Evolutionary conservation across 1,139 yeast species (phyloP).

Genomic region (Arxiozyma slooffiae): DNA sequence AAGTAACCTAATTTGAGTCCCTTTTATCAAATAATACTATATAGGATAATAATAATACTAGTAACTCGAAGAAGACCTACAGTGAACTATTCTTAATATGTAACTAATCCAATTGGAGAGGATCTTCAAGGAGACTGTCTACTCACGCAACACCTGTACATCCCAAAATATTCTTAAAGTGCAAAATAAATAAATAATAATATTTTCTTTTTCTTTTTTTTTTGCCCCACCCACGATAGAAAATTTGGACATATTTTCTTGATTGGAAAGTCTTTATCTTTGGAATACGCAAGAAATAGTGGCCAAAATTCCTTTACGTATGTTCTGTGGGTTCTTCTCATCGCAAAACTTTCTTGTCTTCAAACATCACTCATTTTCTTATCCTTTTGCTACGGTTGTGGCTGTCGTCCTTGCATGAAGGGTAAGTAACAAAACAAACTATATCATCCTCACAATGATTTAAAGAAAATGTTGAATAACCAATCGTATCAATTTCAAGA

Average conservation of each 20-base stretch:
- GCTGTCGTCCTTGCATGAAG: not conserved
- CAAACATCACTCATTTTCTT: not conserved
- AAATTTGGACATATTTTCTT: not conserved
- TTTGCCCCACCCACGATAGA: too few relatives aligned
- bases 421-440: too few relatives aligned
- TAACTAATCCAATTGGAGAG: slow-evolving; percentile 17
- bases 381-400: not conserved
- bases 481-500: slow-evolving; percentile 9
- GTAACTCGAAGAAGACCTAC: too few relatives aligned
- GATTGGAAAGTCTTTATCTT: not conserved
- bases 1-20: too few relatives aligned
- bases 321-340: not conserved
- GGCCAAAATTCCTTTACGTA: not conserved
- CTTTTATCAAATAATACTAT: too few relatives aligned
- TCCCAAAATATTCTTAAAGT: not conserved
- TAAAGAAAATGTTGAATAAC: too few relatives aligned
- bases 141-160: not conserved
- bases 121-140: not conserved
- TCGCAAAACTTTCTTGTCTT: not conserved
- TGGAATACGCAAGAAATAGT: not conserved
- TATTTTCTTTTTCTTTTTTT: too few relatives aligned
- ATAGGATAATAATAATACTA: too few relatives aligned
- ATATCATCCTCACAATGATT: too few relatives aligned
- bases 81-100: too few relatives aligned
- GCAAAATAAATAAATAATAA: too few relatives aligned